Conservation (phyloP, 2,329 filamentous ascomycete genomes). For the Sporothrix luriei region DNA sequence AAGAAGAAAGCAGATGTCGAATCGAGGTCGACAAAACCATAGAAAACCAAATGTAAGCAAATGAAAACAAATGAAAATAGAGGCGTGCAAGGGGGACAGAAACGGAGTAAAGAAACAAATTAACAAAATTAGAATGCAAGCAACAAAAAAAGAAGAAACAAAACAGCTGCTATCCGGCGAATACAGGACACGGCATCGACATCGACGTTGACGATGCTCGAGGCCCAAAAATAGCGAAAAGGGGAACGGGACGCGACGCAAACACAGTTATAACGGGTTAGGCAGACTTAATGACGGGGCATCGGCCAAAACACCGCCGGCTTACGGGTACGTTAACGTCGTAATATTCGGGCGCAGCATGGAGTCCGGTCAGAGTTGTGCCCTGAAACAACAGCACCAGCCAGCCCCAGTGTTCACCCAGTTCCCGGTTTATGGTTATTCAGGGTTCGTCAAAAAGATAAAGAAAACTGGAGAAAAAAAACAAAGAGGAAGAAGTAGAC, state of each 20-base stretch:
- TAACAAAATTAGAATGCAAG: background rate
- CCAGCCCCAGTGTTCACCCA: too few species aligned
- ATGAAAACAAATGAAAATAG: background rate
- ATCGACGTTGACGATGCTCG: background rate
- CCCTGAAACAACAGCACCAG: background rate
- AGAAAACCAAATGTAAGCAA: background rate
- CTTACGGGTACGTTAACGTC: background rate
- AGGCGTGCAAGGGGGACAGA: background rate
- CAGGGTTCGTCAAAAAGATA: background rate
- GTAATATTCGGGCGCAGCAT: slow-evolving; percentile 15
- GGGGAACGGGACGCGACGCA: background rate
- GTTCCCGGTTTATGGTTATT: slow-evolving; percentile 8
- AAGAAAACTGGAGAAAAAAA: background rate
- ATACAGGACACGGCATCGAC: background rate
- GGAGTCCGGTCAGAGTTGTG: background rate
- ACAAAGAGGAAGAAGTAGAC: background rate
- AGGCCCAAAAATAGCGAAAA: slow-evolving; percentile 5
- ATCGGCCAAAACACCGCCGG: slow-evolving; percentile 9
- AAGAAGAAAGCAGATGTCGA: background rate
- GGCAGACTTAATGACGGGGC: background rate
- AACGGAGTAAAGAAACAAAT: background rate
- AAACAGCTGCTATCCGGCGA: background rate
- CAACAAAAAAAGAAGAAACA: background rate
- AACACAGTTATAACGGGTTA: slow-evolving; percentile 2
- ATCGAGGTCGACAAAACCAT: background rate